phyloP scores from a whole-genome alignment of 129 eudicot species.

The Lactuca saligna region DNA sequence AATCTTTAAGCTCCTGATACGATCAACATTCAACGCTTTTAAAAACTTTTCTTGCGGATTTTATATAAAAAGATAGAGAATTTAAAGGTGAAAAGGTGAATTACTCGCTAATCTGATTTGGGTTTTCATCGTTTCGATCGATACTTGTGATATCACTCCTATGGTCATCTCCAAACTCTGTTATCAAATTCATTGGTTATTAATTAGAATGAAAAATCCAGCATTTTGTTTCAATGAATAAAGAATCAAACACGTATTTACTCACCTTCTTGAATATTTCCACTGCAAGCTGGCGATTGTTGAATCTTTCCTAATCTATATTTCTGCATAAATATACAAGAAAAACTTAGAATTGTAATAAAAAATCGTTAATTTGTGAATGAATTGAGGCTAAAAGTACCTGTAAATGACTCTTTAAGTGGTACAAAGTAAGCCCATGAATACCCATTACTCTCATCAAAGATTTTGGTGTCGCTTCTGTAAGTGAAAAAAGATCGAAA shows the following conservation, averaged over 20 bases:
- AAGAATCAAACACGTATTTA: conserved; percentile 10
- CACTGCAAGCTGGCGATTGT: conserved; percentile 47
- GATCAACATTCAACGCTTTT: conserved; percentile 25
- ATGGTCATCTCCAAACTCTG: conserved; percentile 51
- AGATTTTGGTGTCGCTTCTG: conserved; percentile 96
- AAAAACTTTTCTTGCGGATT: conserved; percentile 17
- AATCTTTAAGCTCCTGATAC: conserved; percentile 59
- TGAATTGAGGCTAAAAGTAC: conserved; percentile 24
- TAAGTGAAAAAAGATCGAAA: conserved; percentile 12
- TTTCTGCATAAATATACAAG: conserved; percentile 59
- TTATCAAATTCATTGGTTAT: conserved; percentile 18
- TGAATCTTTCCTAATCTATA: conserved; percentile 80
- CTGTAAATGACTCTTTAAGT: conserved; percentile 97
- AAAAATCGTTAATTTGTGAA: background rate
- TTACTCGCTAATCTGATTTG: conserved; percentile 64
- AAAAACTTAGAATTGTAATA: conserved; percentile 6
- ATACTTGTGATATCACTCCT: conserved; percentile 34
- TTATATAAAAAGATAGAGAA: background rate
- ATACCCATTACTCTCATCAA: conserved; percentile 87
- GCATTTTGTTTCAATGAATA: background rate
- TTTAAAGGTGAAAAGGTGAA: conserved; percentile 1
- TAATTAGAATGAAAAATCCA: background rate
- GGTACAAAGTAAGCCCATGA: conserved; percentile 91
- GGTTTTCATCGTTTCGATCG: conserved; percentile 47
- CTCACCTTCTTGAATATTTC: conserved; percentile 61